phyloP scores from a whole-genome alignment of 2,329 filamentous ascomycete genomes.

The Pyrenophora graminea region DNA sequence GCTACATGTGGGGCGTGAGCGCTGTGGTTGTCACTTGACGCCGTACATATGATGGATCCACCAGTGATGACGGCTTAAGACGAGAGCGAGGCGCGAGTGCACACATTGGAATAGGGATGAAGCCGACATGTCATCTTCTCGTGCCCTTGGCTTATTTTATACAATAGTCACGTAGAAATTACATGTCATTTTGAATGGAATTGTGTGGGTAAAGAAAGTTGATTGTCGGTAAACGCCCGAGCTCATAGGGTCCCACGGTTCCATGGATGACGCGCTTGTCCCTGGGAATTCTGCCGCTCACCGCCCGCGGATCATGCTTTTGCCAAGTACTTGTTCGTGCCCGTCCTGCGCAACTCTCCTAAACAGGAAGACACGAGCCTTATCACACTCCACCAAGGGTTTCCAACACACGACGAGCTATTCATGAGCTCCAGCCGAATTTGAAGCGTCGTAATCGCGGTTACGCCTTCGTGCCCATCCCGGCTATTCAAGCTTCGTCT shows the following conservation, averaged over 20 bases:
- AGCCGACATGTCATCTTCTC: too few species aligned
- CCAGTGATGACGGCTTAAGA: not conserved
- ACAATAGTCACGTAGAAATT: too few species aligned
- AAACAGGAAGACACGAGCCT: slow-evolving; percentile 10
- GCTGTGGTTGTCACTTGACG: too few species aligned
- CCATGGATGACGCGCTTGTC: slow-evolving; percentile 16
- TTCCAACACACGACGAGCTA: slow-evolving; percentile 12
- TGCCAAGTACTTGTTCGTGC: not conserved
- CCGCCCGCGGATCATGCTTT: slow-evolving; percentile 16
- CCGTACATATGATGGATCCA: too few species aligned
- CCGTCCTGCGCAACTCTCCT: too few species aligned
- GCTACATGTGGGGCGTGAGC: too few species aligned
- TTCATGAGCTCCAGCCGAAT: slow-evolving; percentile 27
- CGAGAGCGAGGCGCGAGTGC: too few species aligned
- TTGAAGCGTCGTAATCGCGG: slow-evolving; percentile 12
- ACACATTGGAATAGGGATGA: too few species aligned
- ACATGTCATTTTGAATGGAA: too few species aligned
- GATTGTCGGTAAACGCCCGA: not conserved
- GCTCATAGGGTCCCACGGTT: not conserved
- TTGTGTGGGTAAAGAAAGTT: too few species aligned
- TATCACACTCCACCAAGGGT: slow-evolving; percentile 17
- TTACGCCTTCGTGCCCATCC: slow-evolving; percentile 20
- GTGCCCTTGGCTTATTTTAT: too few species aligned
- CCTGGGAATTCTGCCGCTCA: slow-evolving; percentile 14
- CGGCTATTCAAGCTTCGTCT: slow-evolving; percentile 26